Conservation (phyloP, 805 yeast genomes). For the Myxozyma vanderwaltii region DNA sequence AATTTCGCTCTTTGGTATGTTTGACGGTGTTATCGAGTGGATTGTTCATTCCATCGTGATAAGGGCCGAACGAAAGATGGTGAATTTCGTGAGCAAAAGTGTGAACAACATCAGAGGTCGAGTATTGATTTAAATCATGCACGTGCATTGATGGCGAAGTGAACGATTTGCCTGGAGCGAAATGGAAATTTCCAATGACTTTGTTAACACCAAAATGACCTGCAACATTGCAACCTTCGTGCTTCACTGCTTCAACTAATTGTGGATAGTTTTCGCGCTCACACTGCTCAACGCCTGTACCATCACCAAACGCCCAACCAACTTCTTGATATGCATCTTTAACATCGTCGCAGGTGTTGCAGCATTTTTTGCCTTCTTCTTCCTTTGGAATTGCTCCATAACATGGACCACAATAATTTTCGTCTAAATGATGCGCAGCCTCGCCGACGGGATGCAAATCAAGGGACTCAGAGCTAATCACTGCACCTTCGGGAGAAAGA, state of each 20-base stretch:
- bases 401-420: slow-evolving; percentile 81
- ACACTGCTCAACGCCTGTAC: slow-evolving; percentile 84
- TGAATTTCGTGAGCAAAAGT: slow-evolving; percentile 77
- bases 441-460: slow-evolving; percentile 44
- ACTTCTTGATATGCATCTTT: slow-evolving; percentile 72
- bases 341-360: slow-evolving; percentile 84
- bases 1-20: slow-evolving; percentile 41
- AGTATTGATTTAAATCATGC: slow-evolving; percentile 80
- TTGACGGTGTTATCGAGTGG: slow-evolving; percentile 58
- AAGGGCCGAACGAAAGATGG: slow-evolving; percentile 79
- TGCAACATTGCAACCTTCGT: slow-evolving; percentile 85
- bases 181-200: slow-evolving; percentile 87
- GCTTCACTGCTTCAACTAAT: slow-evolving; percentile 57
- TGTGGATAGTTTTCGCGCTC: slow-evolving; percentile 82
- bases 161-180: slow-evolving; percentile 89
- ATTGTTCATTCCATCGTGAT: slow-evolving; percentile 43
- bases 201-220: slow-evolving; percentile 81
- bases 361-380: slow-evolving; percentile 58
- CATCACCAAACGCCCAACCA: slow-evolving; percentile 91
- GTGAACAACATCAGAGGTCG: slow-evolving; percentile 54
- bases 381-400: slow-evolving; percentile 76
- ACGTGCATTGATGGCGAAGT: slow-evolving; percentile 62
- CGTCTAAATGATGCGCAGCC: slow-evolving; percentile 39
- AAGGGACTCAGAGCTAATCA: slow-evolving; percentile 47
- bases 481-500: slow-evolving; percentile 56